Base-by-base conservation (phyloP, 768 basidiomycete genomes). In the Leccinum fibrillosum region DNA sequence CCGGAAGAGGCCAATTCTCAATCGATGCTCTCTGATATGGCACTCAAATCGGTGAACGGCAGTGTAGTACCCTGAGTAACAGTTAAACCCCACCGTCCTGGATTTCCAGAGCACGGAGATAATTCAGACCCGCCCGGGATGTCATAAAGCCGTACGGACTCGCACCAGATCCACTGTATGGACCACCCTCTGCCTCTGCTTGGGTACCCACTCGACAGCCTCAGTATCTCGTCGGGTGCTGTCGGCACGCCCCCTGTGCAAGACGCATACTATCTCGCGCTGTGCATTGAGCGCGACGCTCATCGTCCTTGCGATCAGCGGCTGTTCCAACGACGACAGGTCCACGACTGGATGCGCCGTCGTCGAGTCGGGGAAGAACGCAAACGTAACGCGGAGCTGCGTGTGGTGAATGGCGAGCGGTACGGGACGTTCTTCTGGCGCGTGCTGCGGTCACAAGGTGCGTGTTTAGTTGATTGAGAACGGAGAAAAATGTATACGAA, bases 371-470 rank as follows among this genome's bases (percentile, higher is more conserved):
- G 82, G 77, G 68, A 94, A 97, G 75, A 94, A 94, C 0, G 93
- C 95, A 72, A 98, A 98, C 0, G 95, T 93, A 65, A 98, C 80
- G 70, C 94, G 95, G 62, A 90, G 89, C 0, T 96, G 96, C 0
- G 85, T 89, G 69, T 98, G 96, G 67, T 97, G 94, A 58, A 98
- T 88, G 5, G 96, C 86, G 13, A 98, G 80, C 0, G 93, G 90
- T 13, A 97, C 82, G 0, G 95, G 96, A 52, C 96, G 86, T 72
- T 92, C 90, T 4, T 86, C 80, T 10, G 94, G 88, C 11, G 83
- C 78, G 68, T 97, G 26, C 26, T 26, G 26, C 26, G 26, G 8
- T 26, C 26, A 26, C 26, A 26, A 26, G 35, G 30, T 19, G 25
- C 7, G 15, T 42, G n/a, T 54, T 55, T n/a, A 60, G 45, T 42